Evolutionary conservation across 2,329 filamentous ascomycete genomes (phyloP).

Genomic region (Penicillium rolfsii): DNA sequence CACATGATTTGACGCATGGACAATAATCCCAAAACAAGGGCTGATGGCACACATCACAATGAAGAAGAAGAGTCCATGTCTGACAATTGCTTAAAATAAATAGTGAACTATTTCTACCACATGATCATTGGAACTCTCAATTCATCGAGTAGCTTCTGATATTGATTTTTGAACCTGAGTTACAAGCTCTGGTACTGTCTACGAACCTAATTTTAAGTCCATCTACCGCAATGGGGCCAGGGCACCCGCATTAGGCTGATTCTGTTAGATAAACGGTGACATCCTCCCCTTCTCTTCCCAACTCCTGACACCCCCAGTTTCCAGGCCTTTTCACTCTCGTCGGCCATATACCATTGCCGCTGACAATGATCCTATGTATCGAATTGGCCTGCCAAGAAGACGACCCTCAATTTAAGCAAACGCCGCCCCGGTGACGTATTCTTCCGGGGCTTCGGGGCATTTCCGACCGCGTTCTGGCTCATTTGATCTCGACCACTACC

Average conservation of each 20-base stretch:
- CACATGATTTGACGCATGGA: background rate
- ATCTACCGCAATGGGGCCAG: background rate
- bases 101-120: too few species aligned
- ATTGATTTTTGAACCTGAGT: background rate
- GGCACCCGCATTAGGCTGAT: background rate
- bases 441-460: background rate
- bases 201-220: background rate
- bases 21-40: background rate
- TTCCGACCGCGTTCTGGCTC: conserved; percentile 7
- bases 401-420: background rate
- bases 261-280: background rate
- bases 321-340: background rate
- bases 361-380: background rate
- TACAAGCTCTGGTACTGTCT: too few species aligned
- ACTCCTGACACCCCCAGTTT: background rate
- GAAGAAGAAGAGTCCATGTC: too few species aligned
- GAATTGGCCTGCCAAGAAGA: background rate
- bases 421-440: conserved; percentile 12
- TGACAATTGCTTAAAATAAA: too few species aligned
- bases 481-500: background rate
- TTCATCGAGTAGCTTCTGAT: too few species aligned
- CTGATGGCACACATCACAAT: background rate
- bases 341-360: background rate
- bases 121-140: too few species aligned
- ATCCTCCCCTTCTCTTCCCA: background rate